Evolutionary conservation across 805 yeast genomes (phyloP).

Genomic region (Candida nonsorbophila): DNA sequence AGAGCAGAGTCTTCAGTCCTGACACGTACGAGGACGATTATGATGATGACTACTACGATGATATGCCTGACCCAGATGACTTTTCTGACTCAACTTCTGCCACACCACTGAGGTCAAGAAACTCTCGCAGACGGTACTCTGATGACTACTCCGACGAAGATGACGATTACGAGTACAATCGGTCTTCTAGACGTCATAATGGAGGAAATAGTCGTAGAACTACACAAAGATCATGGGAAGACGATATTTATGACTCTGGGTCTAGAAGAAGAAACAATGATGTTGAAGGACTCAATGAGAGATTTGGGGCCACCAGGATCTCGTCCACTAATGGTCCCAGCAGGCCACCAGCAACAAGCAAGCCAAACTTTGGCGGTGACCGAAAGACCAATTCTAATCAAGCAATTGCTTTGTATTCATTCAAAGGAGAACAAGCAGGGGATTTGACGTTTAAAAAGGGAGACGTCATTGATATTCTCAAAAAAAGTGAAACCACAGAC

Average conservation of each 20-base stretch:
- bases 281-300: slow-evolving; percentile 26
- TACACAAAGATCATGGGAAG: slow-evolving; percentile 63
- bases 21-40: slow-evolving; percentile 45
- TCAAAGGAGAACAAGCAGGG: slow-evolving; percentile 90
- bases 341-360: slow-evolving; percentile 34
- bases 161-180: slow-evolving; percentile 16
- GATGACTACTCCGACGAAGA: slow-evolving; percentile 28
- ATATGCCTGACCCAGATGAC: slow-evolving; percentile 54
- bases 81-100: slow-evolving; percentile 53
- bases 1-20: slow-evolving; percentile 72
- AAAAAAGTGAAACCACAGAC: slow-evolving; percentile 81
- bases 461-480: slow-evolving; percentile 81
- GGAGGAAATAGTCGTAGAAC: slow-evolving; percentile 2
- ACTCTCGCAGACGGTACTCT: slow-evolving; percentile 23
- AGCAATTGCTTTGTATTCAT: slow-evolving; percentile 85
- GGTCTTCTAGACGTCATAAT: slow-evolving; percentile 19
- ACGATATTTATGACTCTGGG: slow-evolving; percentile 65
- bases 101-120: slow-evolving; percentile 5
- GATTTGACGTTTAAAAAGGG: slow-evolving; percentile 93
- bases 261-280: slow-evolving; percentile 26
- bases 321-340: slow-evolving; percentile 20
- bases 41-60: slow-evolving; percentile 68
- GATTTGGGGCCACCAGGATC: slow-evolving; percentile 29
- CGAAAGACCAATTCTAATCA: slow-evolving; percentile 49
- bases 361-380: slow-evolving; percentile 35